Evolutionary conservation across 1,284 basidiomycete genomes (phyloP), one percentile per base, ranked within the genome.

Genomic region (Cyathus olla): DNA sequence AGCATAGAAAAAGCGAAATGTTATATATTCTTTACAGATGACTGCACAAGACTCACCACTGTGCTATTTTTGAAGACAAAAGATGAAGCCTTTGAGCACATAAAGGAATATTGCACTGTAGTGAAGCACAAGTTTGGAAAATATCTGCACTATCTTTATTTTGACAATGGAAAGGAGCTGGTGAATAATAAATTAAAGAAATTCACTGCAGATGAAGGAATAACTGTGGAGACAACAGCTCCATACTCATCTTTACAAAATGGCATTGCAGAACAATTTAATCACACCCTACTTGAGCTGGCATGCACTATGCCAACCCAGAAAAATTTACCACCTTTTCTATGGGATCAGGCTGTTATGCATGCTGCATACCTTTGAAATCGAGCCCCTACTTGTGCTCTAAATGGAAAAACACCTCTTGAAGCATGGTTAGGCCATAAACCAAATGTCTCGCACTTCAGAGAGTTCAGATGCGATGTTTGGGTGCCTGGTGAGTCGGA

Each of bases 261-360:
- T 57, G 77, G 81, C 21, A 71, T 79, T 50, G 76, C 78, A 0
- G 80, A 84, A 62, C 64, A 75, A 15, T 64, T 73, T 15, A 82
- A 80, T 56, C 65, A 69, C 21, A 82, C 71, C 1, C 56, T 72
- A 4, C 46, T 76, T 9, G 68, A 76, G 54, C 56, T 71, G 19
- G 68, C 66, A 3, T 47, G 67, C 2, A 66, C 70, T 6, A 78
- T 77, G 75, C 29, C 77, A 19, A 60, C 66, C 48, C 72, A 26
- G 29, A 68, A 65, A 3, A 57, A 67, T 0, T 59, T 83, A 10
- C 77, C 77, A 3, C 56, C 60, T 27, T 73, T 64, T 52, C 66
- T 83, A 17, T 84, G 82, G 82, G 75, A 75, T 8, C 76, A 84
- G 56, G 80, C 80, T 3, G 64, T 81, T 17, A 54, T 64, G 13